Conservation (phyloP, 331 rosid species). For the Malus hybrid region DNA sequence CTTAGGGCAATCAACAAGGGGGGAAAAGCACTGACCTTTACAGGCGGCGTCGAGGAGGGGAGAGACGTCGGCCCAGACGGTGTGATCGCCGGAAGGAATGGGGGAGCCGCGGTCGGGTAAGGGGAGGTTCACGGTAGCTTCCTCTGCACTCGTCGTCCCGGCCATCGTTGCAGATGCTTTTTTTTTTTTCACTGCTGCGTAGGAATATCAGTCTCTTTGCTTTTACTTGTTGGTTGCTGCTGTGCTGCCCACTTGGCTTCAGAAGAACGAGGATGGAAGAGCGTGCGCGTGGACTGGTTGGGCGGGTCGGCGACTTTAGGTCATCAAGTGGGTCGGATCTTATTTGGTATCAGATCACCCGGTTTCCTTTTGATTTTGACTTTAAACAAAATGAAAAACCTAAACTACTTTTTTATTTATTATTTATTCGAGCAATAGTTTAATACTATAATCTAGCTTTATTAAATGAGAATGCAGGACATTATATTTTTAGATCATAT, state of each 20-base stretch:
- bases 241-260: background rate
- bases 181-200: background rate
- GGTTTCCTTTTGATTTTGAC: too few relatives aligned
- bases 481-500: too few relatives aligned
- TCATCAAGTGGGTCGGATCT: background rate
- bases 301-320: background rate
- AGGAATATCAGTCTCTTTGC: background rate
- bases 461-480: too few relatives aligned
- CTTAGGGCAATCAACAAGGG: background rate
- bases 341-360: background rate
- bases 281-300: background rate
- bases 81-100: constrained; percentile 69
- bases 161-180: constrained; percentile 22
- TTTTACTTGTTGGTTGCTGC: background rate
- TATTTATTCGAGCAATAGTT: too few relatives aligned
- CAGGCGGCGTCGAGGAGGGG: constrained; percentile 80
- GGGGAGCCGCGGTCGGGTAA: constrained; percentile 29
- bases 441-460: background rate
- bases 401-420: too few relatives aligned
- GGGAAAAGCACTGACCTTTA: constrained; percentile 34
- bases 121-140: constrained; percentile 19
- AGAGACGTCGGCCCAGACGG: constrained; percentile 86
- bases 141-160: constrained; percentile 23
- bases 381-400: too few relatives aligned
- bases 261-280: background rate